phyloP scores from a whole-genome alignment of 306 rosid species.

The Prunus dulcis region DNA sequence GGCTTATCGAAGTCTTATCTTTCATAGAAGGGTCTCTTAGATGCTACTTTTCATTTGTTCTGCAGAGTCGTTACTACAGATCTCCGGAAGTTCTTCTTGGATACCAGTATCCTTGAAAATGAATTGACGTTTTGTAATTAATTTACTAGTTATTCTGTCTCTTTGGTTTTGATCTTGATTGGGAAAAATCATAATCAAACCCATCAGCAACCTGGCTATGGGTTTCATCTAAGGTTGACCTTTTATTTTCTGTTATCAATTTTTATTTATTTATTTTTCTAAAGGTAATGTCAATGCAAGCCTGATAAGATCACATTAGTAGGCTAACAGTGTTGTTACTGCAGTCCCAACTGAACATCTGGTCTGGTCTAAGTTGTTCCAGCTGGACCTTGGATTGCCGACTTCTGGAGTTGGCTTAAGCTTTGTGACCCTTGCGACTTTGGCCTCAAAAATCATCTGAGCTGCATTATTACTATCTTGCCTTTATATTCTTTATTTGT shows the following conservation, averaged over 20 bases:
- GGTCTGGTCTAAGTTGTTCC: not conserved
- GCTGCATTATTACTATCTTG: not conserved
- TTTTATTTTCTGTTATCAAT: too few relatives aligned
- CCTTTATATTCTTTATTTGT: not conserved
- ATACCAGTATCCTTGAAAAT: slow-evolving; percentile 85
- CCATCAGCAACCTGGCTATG: not conserved
- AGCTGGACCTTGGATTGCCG: too few relatives aligned
- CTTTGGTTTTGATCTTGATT: slow-evolving; percentile 7
- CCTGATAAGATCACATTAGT: not conserved
- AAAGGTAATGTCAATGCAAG: too few relatives aligned
- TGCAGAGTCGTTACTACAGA: slow-evolving; percentile 98
- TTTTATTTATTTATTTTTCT: too few relatives aligned
- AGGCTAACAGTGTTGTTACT: not conserved
- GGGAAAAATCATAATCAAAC: too few relatives aligned
- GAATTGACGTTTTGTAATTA: slow-evolving; percentile 14
- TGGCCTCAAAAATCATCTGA: too few relatives aligned
- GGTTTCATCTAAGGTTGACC: not conserved
- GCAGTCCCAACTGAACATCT: not conserved
- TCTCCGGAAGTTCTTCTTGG: slow-evolving; percentile 99
- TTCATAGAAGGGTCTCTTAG: slow-evolving; percentile 25
- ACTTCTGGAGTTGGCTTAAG: not conserved
- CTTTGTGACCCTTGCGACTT: not conserved
- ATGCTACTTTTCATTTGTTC: slow-evolving; percentile 15
- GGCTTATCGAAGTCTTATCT: slow-evolving; percentile 18
- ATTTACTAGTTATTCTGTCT: not conserved